Evolutionary conservation across 441 rosid species (phyloP), one percentile per base, ranked within the genome.

Genomic region (Gossypium schwendimanii): DNA sequence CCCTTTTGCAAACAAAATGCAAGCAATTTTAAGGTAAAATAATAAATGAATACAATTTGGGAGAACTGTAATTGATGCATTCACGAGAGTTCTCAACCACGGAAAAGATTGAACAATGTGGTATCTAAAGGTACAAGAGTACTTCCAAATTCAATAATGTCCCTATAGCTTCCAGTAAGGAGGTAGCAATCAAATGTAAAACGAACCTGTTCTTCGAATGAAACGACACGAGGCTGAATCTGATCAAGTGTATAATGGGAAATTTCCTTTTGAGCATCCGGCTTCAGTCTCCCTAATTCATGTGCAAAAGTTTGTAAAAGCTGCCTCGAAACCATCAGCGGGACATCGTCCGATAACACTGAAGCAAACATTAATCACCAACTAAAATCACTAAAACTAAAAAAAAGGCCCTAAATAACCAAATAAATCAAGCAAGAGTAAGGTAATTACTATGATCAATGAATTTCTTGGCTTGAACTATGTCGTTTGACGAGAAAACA

Each of bases 221-320:
- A 96, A 79, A 93, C 98, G 72, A 93, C 98, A 65, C 99, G 88
- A 28, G 97, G 97, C 80, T 96, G 99, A 86, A 96, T 96, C 90
- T 91, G 97, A 12, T 91, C 81, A 33, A 96, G 97, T 39, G 93
- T 88, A 80, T 87, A 88, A 72, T 88, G 89, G 9, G 97, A 94
- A 82, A 91, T 91, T 77, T 96, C 98, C 87, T 93, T 96, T 66
- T 96, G 97, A n/a, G 86, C 81, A 55, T 91, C 97, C 12, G 97
- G 83, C 78, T 86, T 87, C 80, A 96, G 82, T 73, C 87, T 87
- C 79, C 89, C 96, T 62, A 96, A 66, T 70, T 93, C 98, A 80
- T 86, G 97, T 0, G 97, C 93, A 60, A 93, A 93, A 63, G 84
- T 87, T 82, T 96, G 99, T 81, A 96, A 78, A 73, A 96, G 89